Evolutionary conservation across 495 filamentous ascomycete genomes (phyloP).

Genomic region (Evansstolkia leycettana): DNA sequence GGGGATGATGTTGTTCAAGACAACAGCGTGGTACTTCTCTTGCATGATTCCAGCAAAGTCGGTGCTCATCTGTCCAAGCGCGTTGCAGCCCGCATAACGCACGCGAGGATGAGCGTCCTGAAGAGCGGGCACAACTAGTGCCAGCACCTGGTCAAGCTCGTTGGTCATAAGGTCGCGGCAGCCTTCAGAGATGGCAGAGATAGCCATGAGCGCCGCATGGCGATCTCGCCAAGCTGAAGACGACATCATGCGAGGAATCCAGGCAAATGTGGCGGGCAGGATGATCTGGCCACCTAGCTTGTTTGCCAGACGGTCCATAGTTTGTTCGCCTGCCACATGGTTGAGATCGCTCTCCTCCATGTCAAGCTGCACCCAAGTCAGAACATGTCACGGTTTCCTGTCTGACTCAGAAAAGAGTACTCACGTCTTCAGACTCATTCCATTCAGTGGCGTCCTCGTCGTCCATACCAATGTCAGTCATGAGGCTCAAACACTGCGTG

Average conservation of each 20-base stretch:
- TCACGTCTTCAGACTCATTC: conserved; percentile 83
- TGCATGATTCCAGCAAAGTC: conserved; percentile 99
- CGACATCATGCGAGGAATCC: conserved; percentile 96
- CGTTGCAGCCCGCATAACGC: conserved; percentile 96
- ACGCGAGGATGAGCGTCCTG: conserved; percentile 87
- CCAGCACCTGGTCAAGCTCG: conserved; percentile 86
- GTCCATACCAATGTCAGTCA: conserved; percentile 96
- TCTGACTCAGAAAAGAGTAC: conserved; percentile 15
- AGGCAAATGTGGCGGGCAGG: conserved; percentile 86
- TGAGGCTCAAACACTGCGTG: conserved; percentile 92
- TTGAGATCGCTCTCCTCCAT: conserved; percentile 94
- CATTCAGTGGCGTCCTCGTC: conserved; percentile 94
- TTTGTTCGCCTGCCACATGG: conserved; percentile 96
- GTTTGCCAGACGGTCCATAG: conserved; percentile 96
- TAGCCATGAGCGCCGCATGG: conserved; percentile 97
- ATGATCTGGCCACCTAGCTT: conserved; percentile 84
- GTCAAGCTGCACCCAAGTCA: conserved; percentile 49
- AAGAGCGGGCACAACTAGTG: conserved; percentile 86
- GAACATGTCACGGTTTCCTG: not conserved
- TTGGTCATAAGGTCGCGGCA: conserved; percentile 93
- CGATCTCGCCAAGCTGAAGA: conserved; percentile 91
- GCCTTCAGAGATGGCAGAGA: conserved; percentile 97
- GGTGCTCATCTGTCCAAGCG: conserved; percentile 99
- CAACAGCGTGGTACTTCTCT: conserved; percentile 76
- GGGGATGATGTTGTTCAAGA: conserved; percentile 82